Evolutionary conservation across 73 alveolate species (phyloP), one percentile per base, ranked within the genome.

Genomic region (Paramecium caudatum): DNA sequence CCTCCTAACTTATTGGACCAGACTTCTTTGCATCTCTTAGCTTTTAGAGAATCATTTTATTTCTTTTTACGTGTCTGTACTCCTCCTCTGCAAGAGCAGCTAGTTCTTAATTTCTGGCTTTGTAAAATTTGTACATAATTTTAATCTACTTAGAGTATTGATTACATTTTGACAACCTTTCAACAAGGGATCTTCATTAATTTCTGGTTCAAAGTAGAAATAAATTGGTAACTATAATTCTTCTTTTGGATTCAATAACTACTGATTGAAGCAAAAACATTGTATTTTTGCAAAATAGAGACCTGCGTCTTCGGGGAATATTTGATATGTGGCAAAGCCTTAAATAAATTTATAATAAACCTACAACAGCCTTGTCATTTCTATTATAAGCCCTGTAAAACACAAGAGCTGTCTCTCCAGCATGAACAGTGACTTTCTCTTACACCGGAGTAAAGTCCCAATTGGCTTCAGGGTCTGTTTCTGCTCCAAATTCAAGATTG

Each of bases 341-440:
- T 27, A 63, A 85, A 86, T 65, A 62, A 86, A 25, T n/a, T 25
- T 37, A 63, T n/a, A 39, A 55, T 27, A 50, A 68, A 21, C 98
- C 98, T 9, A 94, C 96, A 39, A 95, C 91, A 43, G 98, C 96
- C 43, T 93, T 92, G 62, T 94, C 97, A 25, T 95, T 92, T 37
- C 91, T 87, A 84, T 95, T 95, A 39, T 91, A 91, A 10, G 93
- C 96, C 62, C 93, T 93, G 45, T 95, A 95, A 82, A 95, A 95
- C 13, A 95, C 96, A 13, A 95, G 94, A 1, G 95, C 93, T 12
- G 98, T 93, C 63, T 95, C 98, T 36, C 98, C 98, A 46, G 98
- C 97, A 83, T 91, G 93, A 17, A 95, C 96, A 9, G 81, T 91
- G 9, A 95, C 91, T 23, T 93, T 34, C 21, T 91, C 32, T 34